Conservation (phyloP, 2,329 filamentous ascomycete genomes). For the Paramyrothecium roridum region DNA sequence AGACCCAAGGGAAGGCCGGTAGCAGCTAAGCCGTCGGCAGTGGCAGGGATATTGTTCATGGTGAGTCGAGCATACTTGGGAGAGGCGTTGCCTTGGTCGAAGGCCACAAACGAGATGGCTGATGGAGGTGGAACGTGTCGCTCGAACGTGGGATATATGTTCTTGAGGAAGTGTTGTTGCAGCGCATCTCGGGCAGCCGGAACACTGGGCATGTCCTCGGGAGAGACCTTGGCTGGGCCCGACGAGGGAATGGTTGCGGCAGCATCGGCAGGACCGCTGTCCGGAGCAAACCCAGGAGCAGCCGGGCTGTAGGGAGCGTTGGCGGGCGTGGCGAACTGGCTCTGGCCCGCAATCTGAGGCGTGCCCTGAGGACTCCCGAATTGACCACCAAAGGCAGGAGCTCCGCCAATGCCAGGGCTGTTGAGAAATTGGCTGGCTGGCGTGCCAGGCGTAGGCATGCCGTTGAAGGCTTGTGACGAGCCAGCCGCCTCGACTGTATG, state of each 20-base stretch:
- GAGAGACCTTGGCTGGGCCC: slow-evolving; percentile 62
- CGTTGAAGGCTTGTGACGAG: slow-evolving; percentile 67
- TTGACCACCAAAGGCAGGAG: slow-evolving; percentile 35
- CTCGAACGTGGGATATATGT: slow-evolving; percentile 94
- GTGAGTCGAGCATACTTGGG: slow-evolving; percentile 91
- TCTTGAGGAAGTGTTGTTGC: slow-evolving; percentile 79
- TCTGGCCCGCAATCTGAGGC: slow-evolving; percentile 33
- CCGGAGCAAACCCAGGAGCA: slow-evolving; percentile 16
- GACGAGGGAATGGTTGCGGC: slow-evolving; percentile 28
- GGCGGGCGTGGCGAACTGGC: slow-evolving; percentile 61
- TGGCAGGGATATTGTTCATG: slow-evolving; percentile 87
- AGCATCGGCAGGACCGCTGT: slow-evolving; percentile 22
- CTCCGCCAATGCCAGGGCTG: slow-evolving; percentile 17
- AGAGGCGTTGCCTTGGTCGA: slow-evolving; percentile 93
- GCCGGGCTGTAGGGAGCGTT: slow-evolving; percentile 37
- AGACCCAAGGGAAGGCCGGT: slow-evolving; percentile 86
- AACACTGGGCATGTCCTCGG: slow-evolving; percentile 90
- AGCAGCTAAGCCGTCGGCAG: slow-evolving; percentile 71
- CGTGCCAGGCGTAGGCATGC: slow-evolving; percentile 56
- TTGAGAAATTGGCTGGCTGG: slow-evolving; percentile 41
- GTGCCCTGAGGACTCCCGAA: slow-evolving; percentile 42
- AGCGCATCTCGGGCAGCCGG: slow-evolving; percentile 78
- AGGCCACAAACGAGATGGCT: slow-evolving; percentile 84
- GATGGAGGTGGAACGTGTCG: slow-evolving; percentile 88
- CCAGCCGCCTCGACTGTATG: slow-evolving; percentile 76